These are phyloP conservation scores for Alternaria solani DNA, from an alignment of 2,329 filamentous ascomycete species.

Conservation along the genomic window DNA sequence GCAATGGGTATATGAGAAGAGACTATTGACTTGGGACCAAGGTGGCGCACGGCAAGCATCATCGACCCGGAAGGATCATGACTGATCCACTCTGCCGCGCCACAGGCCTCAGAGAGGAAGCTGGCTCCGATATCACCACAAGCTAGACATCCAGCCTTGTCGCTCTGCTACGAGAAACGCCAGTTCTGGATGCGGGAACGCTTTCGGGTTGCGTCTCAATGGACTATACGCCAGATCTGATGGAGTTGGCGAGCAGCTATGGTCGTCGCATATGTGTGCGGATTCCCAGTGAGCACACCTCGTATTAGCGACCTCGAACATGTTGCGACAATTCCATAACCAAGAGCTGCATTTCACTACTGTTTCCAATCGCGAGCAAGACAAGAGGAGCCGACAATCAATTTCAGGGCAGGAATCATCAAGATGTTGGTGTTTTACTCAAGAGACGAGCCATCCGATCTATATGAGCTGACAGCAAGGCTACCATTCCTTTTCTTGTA, in stretches of 20 bases:
- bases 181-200: neutral
- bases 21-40: neutral
- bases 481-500: slow-evolving; percentile 3
- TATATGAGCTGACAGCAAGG: neutral
- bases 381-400: neutral
- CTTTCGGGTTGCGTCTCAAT: neutral
- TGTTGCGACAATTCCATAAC: slow-evolving; percentile 3
- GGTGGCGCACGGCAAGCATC: slow-evolving; percentile 9
- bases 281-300: neutral
- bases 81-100: slow-evolving; percentile 2
- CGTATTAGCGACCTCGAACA: neutral
- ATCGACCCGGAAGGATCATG: slow-evolving; percentile 5
- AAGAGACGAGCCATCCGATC: neutral
- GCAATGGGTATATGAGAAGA: neutral
- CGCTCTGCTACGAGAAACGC: neutral
- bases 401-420: neutral
- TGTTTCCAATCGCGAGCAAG: neutral
- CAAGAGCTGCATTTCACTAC: neutral
- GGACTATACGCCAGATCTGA: neutral
- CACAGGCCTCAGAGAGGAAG: neutral
- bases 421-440: neutral
- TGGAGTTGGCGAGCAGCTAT: neutral
- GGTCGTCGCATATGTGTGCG: neutral
- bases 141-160: neutral
- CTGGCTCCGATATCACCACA: neutral